Evolutionary conservation across 257 asterid species (phyloP), one percentile per base, ranked within the genome.

Genomic region (Solanum habrochaites): DNA sequence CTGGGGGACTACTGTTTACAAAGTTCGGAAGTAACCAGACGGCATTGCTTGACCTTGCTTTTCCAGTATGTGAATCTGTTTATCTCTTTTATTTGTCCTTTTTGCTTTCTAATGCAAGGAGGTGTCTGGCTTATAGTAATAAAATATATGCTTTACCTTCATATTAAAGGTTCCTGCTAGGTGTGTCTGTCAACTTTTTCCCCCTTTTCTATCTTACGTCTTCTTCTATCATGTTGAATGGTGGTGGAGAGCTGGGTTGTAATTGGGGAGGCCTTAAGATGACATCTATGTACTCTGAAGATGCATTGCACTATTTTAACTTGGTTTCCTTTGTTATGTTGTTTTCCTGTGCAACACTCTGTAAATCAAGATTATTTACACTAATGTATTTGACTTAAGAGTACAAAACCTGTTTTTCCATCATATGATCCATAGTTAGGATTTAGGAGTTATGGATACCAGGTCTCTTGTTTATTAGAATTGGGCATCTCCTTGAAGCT

Each of bases 21-120:
- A 96, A 96, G 91, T 93, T 95, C 82, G 98, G 98, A 86, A 91
- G 98, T 96, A 95, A 92, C 93, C 99, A 96, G 90, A 94, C 98
- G 40, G 98, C 99, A 64, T 85, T 96, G 89, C 98, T 96, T 62
- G 99, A 96, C 92, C 95, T 96, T 85, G 95, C 98, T 49, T 94
- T 95, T 83, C 98, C 98, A 91, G 98, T 96, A 96, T 80, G 97
- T 86, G 85, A 49, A 80, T 49, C 69, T 9, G 43, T 14, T 72
- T 72, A 32, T 71, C 39, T 71, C 52, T 72, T 71, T 73, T 37
- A 35, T 47, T n/a, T 40, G 60, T 29, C 37, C 43, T 47, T 25
- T 72, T 72, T 27, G 20, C 87, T 35, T 73, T 47, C 67, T 73
- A 70, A 71, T 85, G 83, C 45, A 58, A 47, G 83, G 73, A 29